These are phyloP conservation scores for Starmerella kuoi DNA, from an alignment of 805 yeast species.

Conservation along the genomic window DNA sequence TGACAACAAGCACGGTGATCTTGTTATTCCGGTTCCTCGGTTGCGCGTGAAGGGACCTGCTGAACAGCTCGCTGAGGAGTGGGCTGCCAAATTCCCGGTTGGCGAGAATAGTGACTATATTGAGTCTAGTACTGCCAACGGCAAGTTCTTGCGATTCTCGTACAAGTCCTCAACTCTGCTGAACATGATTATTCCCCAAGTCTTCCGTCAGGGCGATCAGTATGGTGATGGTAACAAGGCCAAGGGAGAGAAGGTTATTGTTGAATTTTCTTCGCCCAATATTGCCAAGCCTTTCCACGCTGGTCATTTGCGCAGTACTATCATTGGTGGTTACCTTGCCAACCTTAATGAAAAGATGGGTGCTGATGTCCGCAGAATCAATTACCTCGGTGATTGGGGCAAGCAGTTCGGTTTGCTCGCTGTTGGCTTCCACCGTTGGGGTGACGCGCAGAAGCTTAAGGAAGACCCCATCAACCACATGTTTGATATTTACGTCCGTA, in stretches of 20 bases:
- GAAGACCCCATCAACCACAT: conserved; percentile 85
- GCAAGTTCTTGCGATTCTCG: conserved; percentile 84
- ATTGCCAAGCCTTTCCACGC: conserved; percentile 99
- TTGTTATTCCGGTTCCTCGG: conserved; percentile 85
- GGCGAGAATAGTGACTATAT: conserved; percentile 46
- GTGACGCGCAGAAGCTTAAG: conserved; percentile 57
- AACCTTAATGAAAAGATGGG: conserved; percentile 84
- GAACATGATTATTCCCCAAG: conserved; percentile 56
- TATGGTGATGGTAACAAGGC: conserved; percentile 75
- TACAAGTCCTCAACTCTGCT: conserved; percentile 56
- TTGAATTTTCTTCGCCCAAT: conserved; percentile 95
- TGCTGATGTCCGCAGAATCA: conserved; percentile 83
- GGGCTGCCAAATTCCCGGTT: conserved; percentile 62
- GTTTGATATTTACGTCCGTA: conserved; percentile 81
- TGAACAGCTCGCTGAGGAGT: conserved; percentile 56
- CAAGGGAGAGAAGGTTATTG: conserved; percentile 51
- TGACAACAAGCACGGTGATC: conserved; percentile 82
- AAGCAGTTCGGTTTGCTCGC: conserved; percentile 95
- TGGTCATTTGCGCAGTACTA: conserved; percentile 94
- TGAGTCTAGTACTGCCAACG: conserved; percentile 63
- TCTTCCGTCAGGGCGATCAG: conserved; percentile 42
- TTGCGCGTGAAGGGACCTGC: conserved; percentile 68
- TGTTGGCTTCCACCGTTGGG: conserved; percentile 79
- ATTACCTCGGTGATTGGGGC: conserved; percentile 99
- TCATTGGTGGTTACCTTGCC: conserved; percentile 89